A percentile compares a stretch with the other conserved stretches of the same genome.
Conservation (phyloP, 2,329 filamentous ascomycete genomes). For the Colletotrichum cordylinicola region DNA sequence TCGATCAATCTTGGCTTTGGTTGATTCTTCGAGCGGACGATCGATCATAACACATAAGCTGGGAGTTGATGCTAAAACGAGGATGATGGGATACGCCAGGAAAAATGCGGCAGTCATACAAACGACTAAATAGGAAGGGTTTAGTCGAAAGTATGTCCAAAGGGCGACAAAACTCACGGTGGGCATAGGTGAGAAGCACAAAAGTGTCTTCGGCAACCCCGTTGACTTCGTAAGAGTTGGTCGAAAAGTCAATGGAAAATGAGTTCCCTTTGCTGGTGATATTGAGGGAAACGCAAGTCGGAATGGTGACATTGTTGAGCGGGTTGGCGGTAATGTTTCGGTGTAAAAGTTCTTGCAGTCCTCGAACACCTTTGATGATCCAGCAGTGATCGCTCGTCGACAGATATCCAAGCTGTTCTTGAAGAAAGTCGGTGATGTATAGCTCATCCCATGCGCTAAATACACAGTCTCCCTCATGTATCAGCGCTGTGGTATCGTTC, state of each 20-base stretch:
- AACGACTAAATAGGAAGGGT: not conserved
- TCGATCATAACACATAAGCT: constrained; percentile 14
- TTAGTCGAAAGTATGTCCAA: not conserved
- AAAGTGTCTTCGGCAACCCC: not conserved
- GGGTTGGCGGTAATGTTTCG: constrained; percentile 14
- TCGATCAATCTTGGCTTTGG: not conserved
- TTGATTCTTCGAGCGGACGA: not conserved
- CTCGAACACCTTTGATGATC: constrained; percentile 11
- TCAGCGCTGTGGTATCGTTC: not conserved
- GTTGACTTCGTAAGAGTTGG: not conserved
- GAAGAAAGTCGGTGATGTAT: constrained; percentile 12
- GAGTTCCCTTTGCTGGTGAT: not conserved
- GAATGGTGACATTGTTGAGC: constrained; percentile 9
- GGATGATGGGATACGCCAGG: constrained; percentile 3
- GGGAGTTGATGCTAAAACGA: not conserved
- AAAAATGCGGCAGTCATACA: constrained; percentile 11
- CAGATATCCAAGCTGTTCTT: not conserved
- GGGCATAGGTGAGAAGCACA: constrained; percentile 2
- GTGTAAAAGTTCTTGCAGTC: not conserved
- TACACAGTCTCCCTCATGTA: not conserved
- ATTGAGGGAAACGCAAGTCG: constrained; percentile 2
- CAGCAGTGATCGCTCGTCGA: constrained; percentile 12
- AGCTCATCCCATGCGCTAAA: constrained; percentile 5
- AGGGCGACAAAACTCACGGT: not conserved
- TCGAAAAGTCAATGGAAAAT: constrained; percentile 14